These are phyloP conservation scores for Geotrichum phurueaensis DNA, from an alignment of 1,139 yeast species.

Conservation along the genomic window DNA sequence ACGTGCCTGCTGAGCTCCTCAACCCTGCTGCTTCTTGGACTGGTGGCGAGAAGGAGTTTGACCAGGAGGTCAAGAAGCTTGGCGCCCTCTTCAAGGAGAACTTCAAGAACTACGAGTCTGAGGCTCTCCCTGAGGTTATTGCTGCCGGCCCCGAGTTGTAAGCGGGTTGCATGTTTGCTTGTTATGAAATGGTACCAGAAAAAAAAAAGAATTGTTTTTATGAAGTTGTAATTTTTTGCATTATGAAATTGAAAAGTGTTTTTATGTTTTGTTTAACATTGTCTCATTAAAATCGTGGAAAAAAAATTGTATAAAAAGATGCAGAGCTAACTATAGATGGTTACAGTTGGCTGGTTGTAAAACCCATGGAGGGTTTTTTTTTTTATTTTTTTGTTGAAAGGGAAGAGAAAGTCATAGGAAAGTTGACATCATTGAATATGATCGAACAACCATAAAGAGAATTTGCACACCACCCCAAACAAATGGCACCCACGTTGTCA, in stretches of 20 bases:
- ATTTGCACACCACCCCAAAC: conserved; percentile 68
- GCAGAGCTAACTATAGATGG: neutral
- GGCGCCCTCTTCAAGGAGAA: conserved; percentile 78
- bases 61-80: conserved; percentile 62
- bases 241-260: neutral
- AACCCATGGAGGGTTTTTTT: neutral
- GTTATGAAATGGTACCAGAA: neutral
- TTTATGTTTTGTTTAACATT: neutral
- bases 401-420: conserved; percentile 32
- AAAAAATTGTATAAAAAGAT: neutral
- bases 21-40: conserved; percentile 87
- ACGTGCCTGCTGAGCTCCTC: conserved; percentile 78
- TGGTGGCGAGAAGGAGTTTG: conserved; percentile 63
- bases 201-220: neutral
- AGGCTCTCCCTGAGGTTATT: conserved; percentile 78
- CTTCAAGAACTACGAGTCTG: conserved; percentile 77
- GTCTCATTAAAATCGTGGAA: neutral
- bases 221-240: neutral
- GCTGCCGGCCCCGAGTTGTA: conserved; percentile 76
- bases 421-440: conserved; percentile 52
- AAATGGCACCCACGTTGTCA: conserved; percentile 93
- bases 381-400: too few species aligned
- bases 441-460: conserved; percentile 57
- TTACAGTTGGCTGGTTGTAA: neutral
- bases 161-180: neutral